Base-by-base conservation (phyloP, 2,329 filamentous ascomycete genomes). In the Aspergillus fijiensis region DNA sequence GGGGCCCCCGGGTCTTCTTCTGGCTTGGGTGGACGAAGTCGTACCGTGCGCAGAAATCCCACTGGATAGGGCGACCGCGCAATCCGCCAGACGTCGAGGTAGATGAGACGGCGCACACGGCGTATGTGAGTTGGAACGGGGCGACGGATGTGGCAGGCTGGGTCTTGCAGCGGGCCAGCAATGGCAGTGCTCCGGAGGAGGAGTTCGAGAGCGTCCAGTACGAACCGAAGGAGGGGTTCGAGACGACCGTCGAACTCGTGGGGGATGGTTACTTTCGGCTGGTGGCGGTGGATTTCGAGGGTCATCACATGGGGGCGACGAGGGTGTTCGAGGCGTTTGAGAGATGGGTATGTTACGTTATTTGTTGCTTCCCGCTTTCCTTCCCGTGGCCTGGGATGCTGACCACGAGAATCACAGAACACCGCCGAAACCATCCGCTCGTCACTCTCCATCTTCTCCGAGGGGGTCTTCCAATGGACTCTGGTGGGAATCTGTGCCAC, bases 41-140 rank as follows among this genome's bases (percentile, higher is more conserved):
- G 55, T 87, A 87, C 65, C 80, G 85, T 19, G 81, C 79, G 0
- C 82, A 82, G 73, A 84, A 84, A 65, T 63, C 61, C 3, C 74
- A 80, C 60, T 88, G 85, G 83, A 76, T 79, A 4, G 83, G 81
- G 0, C 70, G 72, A 9, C 83, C 84, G 1, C 75, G 73, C 16
- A 79, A 79, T 27, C 23, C 64, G 2, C 72, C 73, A 0, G 69
- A 71, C 23, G 60, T 65, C 16, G 66, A 52, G 1, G 21, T 72
- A 2, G 47, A 58, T 1, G 61, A 52, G 2, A 60, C 65, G 0
- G 21, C 19, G 19, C 51, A 53, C 19, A 63, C 60, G 31, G 63
- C 65, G 11, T 71, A 65, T 47, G 72, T 74, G 31, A 75, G 73
- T 57, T 76, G 74, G 74, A 76, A 76, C 48, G 74, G 74, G 29